Base-by-base conservation (phyloP, 2,329 filamentous ascomycete species). In the Volutella citrinella region DNA sequence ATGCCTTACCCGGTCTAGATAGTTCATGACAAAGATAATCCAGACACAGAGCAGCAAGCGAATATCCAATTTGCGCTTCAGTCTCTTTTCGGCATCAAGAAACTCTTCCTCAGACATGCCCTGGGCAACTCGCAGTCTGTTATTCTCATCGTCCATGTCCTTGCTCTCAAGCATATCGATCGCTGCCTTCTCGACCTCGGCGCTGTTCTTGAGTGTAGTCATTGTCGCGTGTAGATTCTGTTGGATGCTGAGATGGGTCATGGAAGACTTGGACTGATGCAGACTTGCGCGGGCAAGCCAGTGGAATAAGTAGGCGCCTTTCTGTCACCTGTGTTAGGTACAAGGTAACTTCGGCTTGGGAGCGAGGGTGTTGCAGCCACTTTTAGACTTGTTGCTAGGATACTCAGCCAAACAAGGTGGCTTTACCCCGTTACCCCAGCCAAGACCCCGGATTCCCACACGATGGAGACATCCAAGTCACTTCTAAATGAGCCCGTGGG, bases 31-130 rank as follows among this genome's bases (percentile, higher is more conserved):
- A 20, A 36, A 40, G 19, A 40, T 40, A 30, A 40, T 19, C 33
- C 33, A 40, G 23, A 40, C 30, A 12, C 32, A 36, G 8, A 22
- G 24, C 10, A 40, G 33, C 17, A 40, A 22, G 19, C 37, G 37
- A 20, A 40, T 30, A 30, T 40, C 37, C 15, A 40, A 18, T 21
- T 40, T 40, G 17, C 24, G 30, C 32, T 40, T 40, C 6, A 40
- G 25, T 12, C 19, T 32, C 26, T 40, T 40, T 18, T 40, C 37
- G 7, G 37, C 37, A 13, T 36, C 33, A 5, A 40, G 33, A 22
- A 40, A 40, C 20, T 40, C 37, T 15, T 40, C 37, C 19, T 40
- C 37, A 5, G 29, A 40, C 37, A 40, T 40, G 29, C n/a, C 22
- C 18, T 40, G 37, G 11, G 37, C 37, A 14, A 17, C 12, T 6